These are phyloP conservation scores for Shiraia sp. DNA, from an alignment of 2,329 filamentous ascomycete species.

Conservation along the genomic window DNA sequence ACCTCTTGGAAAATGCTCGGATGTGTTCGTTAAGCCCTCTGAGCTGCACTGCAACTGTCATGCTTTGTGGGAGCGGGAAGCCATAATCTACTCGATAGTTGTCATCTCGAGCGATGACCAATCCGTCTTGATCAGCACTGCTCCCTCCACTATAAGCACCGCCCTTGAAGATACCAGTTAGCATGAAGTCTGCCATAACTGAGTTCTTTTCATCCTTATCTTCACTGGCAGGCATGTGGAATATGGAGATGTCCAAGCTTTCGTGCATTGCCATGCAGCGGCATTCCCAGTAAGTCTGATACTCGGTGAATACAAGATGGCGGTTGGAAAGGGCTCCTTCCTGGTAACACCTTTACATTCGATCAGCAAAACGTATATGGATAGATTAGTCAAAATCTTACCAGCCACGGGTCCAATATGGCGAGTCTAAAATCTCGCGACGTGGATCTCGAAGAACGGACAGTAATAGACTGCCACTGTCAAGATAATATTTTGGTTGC, in stretches of 20 bases:
- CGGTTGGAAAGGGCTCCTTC: conserved; percentile 14
- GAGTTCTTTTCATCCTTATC: not conserved
- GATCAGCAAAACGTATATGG: no score
- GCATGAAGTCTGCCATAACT: conserved; percentile 11
- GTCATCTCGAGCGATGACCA: conserved; percentile 8
- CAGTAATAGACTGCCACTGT: conserved; percentile 9
- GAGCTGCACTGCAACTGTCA: conserved; percentile 5
- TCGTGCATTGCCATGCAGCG: conserved; percentile 8
- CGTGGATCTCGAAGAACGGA: conserved; percentile 10
- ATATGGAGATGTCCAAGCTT: conserved; percentile 3
- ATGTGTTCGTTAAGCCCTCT: conserved; percentile 15
- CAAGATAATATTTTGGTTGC: conserved; percentile 9
- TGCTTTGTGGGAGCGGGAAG: conserved; percentile 4
- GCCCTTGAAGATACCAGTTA: conserved; percentile 14
- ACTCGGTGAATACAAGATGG: conserved; percentile 12
- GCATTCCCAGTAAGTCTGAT: conserved; percentile 14
- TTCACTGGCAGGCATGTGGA: not conserved
- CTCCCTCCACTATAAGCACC: conserved; percentile 8
- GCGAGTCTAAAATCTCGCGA: conserved; percentile 4
- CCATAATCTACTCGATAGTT: conserved; percentile 12
- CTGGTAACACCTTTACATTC: no score
- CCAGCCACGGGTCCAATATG: conserved; percentile 11
- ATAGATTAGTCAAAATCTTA: no score
- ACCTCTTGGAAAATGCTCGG: conserved; percentile 10
- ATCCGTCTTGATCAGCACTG: conserved; percentile 2